Conservation (phyloP, 768 basidiomycete species). For the Asterophora lycoperdoides region DNA sequence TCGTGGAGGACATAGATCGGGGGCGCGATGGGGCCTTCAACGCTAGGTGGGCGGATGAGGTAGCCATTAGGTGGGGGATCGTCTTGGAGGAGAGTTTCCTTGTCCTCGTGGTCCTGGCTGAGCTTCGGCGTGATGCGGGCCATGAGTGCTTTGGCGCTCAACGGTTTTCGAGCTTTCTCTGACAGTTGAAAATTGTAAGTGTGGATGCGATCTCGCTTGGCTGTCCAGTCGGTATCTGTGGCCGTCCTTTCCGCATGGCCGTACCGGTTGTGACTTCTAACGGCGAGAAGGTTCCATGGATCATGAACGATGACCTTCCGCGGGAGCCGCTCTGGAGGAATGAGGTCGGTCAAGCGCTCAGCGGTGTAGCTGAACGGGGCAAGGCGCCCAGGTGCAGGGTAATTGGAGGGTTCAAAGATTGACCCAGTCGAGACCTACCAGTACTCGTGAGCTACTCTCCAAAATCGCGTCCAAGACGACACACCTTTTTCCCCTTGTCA, state of each 20-base stretch:
- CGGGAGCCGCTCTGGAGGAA: conserved; percentile 28
- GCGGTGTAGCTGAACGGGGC: conserved; percentile 30
- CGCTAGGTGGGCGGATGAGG: conserved; percentile 8
- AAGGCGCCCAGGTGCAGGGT: conserved; percentile 39
- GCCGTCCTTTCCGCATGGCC: not conserved
- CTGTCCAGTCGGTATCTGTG: conserved; percentile 20
- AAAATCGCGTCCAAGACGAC: not conserved
- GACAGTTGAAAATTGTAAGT: conserved; percentile 27
- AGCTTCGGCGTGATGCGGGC: not conserved
- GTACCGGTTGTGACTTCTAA: conserved; percentile 3
- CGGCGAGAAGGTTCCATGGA: conserved; percentile 32
- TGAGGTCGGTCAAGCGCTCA: conserved; percentile 20
- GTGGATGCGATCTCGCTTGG: conserved; percentile 26
- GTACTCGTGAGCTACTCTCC: not conserved
- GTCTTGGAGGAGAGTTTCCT: not conserved
- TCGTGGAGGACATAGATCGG: conserved; percentile 27
- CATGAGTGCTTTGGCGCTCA: conserved; percentile 10
- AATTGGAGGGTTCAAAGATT: conserved; percentile 29
- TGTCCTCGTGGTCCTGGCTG: too few relatives aligned
- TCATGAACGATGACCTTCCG: conserved; percentile 41
- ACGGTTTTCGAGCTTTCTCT: not conserved
- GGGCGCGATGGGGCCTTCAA: conserved; percentile 15
- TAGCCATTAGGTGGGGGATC: conserved; percentile 1
- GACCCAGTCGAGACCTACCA: conserved; percentile 16
- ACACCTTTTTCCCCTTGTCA: not conserved